Evolutionary conservation across 2,329 filamentous ascomycete species (phyloP).

Genomic region (Curvularia eragrostidis): DNA sequence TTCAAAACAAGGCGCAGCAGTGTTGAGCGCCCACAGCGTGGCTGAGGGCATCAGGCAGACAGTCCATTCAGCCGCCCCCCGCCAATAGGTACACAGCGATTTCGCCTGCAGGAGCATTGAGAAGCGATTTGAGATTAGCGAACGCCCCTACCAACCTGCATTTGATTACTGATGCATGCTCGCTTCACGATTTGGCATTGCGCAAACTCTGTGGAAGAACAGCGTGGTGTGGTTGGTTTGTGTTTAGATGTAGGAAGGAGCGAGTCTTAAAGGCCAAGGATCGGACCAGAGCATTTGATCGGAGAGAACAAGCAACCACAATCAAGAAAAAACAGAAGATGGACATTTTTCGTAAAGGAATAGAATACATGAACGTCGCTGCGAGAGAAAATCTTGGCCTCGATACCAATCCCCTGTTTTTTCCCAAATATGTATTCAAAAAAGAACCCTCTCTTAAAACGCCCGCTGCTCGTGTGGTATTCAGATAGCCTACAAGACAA

Average conservation of each 20-base stretch:
- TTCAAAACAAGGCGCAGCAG: neutral
- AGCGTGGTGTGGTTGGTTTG: too few species aligned
- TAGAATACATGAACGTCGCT: neutral
- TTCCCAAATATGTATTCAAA: neutral
- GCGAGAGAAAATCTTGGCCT: neutral
- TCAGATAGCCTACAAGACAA: neutral
- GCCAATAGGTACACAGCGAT: neutral
- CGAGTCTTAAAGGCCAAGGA: neutral
- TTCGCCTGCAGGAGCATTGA: neutral
- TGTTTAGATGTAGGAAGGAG: neutral
- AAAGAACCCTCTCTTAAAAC: constrained; percentile 2
- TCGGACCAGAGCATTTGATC: neutral
- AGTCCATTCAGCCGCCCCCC: neutral
- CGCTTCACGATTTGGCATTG: neutral
- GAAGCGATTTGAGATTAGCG: neutral
- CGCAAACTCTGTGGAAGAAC: neutral
- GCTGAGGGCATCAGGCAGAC: neutral
- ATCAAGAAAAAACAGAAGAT: too few species aligned
- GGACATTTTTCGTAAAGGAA: neutral
- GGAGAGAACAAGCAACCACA: neutral
- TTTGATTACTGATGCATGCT: neutral
- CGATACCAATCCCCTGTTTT: neutral
- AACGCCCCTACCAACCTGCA: neutral
- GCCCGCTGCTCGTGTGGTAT: neutral
- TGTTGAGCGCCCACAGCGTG: neutral